Percentiles rank a stretch among this genome's conserved stretches.
Conservation (phyloP, 257 asterid species). For the Parsonsia alboflavescens region DNA sequence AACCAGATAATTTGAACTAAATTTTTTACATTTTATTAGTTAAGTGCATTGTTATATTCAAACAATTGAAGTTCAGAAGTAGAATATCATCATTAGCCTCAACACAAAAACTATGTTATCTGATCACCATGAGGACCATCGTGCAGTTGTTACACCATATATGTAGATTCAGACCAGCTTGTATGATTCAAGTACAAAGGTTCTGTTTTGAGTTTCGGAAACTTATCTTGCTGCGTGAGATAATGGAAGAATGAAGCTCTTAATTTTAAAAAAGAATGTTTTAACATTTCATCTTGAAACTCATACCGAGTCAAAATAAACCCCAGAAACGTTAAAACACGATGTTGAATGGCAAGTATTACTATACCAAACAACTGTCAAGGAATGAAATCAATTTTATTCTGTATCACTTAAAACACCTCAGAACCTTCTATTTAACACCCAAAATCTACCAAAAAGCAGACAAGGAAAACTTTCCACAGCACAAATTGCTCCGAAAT, state of each 20-base stretch:
- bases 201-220: too few relatives aligned
- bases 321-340: too few relatives aligned
- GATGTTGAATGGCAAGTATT: background rate
- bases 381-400: background rate
- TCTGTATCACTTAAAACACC: background rate
- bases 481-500: background rate
- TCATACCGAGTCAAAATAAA: too few relatives aligned
- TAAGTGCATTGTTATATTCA: background rate
- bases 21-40: too few relatives aligned
- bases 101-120: background rate
- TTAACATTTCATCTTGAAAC: too few relatives aligned
- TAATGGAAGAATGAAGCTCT: too few relatives aligned
- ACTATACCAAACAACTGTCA: background rate
- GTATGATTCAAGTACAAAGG: too few relatives aligned
- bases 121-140: background rate
- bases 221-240: too few relatives aligned
- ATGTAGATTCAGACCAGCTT: too few relatives aligned
- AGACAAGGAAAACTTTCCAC: background rate
- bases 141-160: background rate
- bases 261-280: too few relatives aligned
- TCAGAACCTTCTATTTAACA: background rate
- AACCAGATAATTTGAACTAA: background rate
- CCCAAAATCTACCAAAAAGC: background rate
- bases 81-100: background rate
- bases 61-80: background rate